A percentile compares a stretch with the other conserved stretches of the same genome.
Conservation (phyloP, 192 early-diverging fungal species). For the Rhizoclosmatium globosum region DNA sequence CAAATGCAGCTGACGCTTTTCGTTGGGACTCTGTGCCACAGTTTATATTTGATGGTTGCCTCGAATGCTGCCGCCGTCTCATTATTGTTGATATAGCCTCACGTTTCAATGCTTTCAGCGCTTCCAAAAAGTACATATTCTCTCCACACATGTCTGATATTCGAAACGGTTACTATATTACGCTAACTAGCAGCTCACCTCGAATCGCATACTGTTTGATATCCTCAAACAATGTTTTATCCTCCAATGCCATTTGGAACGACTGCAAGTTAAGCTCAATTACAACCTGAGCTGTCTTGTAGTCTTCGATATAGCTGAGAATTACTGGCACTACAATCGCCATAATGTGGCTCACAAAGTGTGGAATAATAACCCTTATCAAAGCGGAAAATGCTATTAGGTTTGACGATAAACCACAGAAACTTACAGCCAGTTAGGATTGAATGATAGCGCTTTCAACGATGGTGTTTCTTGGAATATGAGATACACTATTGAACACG, state of each 20-base stretch:
- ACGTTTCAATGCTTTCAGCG: not conserved
- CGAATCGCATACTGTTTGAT: conserved; percentile 8
- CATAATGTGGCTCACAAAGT: not conserved
- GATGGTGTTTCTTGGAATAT: not conserved
- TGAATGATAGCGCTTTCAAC: not conserved
- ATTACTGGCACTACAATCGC: not conserved
- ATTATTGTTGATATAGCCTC: not conserved
- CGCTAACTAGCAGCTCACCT: not conserved
- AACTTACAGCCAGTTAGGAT: conserved; percentile 11
- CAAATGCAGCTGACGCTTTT: not conserved
- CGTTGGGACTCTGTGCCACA: not conserved
- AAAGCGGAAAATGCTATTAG: not conserved
- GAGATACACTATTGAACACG: not conserved
- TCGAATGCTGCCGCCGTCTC: not conserved
- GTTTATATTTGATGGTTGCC: not conserved
- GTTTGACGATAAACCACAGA: not conserved
- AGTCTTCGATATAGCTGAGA: conserved; percentile 1
- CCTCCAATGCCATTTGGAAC: conserved; percentile 4
- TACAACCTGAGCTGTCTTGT: not conserved
- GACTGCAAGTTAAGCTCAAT: not conserved
- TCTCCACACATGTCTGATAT: conserved; percentile 17
- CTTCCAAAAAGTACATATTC: conserved; percentile 23
- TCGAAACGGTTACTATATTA: not conserved
- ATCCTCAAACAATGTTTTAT: conserved; percentile 1
- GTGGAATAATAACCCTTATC: not conserved